These are phyloP conservation scores for Areca catechu DNA, from an alignment of 176 grass and related monocot genomes.

Conservation along the genomic window DNA sequence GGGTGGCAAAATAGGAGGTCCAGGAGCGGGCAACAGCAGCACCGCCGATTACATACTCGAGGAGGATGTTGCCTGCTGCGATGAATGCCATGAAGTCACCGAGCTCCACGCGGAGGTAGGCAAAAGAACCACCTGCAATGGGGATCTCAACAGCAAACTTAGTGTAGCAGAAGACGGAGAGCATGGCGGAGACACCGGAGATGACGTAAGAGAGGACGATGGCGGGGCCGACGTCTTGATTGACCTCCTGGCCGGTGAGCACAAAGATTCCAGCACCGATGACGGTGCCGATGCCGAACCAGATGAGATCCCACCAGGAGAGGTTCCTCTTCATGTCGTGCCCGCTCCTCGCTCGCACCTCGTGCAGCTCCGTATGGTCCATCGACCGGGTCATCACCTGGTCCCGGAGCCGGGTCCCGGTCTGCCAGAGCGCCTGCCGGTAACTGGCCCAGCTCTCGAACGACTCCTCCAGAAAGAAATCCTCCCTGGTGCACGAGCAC, in stretches of 20 bases:
- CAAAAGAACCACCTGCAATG: background rate
- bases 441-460: conserved; percentile 64
- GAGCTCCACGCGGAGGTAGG: no score
- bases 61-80: no score
- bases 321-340: conserved; percentile 54
- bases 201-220: background rate
- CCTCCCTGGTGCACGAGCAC: conserved; percentile 31
- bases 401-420: conserved; percentile 35
- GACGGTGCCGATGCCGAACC: conserved; percentile 73
- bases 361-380: conserved; percentile 45
- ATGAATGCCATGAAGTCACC: no score
- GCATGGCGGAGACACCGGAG: background rate
- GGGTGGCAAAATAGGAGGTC: no score
- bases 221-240: background rate
- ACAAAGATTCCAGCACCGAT: conserved; percentile 83
- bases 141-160: conserved; percentile 2
- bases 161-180: conserved; percentile 9
- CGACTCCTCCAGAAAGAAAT: conserved; percentile 66
- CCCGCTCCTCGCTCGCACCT: conserved; percentile 44
- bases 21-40: no score
- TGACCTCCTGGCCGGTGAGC: conserved; percentile 41
- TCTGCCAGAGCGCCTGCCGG: conserved; percentile 39
- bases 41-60: no score
- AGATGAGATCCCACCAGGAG: conserved; percentile 74
- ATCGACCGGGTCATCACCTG: conserved; percentile 36